Evolutionary conservation across 192 early-diverging fungal genomes (phyloP).

Genomic region (Lunasporangiospora selenospora): DNA sequence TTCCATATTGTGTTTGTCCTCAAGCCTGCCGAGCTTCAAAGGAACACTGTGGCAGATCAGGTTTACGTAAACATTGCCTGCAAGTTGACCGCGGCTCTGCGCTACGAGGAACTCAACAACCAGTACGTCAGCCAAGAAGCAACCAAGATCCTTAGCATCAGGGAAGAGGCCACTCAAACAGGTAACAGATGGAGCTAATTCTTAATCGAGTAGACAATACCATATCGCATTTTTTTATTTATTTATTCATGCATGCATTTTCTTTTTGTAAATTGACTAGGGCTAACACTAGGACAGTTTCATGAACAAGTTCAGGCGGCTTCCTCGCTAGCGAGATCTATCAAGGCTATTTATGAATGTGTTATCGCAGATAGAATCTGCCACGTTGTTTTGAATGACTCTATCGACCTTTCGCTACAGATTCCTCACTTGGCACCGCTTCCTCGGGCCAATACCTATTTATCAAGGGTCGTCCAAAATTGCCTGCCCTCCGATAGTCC

Average conservation of each 20-base stretch:
- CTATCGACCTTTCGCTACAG: conserved; percentile 77
- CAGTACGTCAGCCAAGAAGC: conserved; percentile 78
- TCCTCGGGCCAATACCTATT: conserved; percentile 12
- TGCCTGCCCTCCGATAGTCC: conserved; percentile 9
- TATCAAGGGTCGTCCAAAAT: conserved; percentile 19
- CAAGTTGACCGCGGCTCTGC: conserved; percentile 72
- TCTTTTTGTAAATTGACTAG: neutral
- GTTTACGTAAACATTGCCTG: conserved; percentile 76
- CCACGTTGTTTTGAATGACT: conserved; percentile 79
- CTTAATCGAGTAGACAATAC: conserved; percentile 6
- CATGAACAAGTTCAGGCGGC: conserved; percentile 60
- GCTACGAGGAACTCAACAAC: conserved; percentile 80
- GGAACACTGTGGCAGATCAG: conserved; percentile 66
- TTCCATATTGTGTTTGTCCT: conserved; percentile 85
- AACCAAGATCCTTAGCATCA: conserved; percentile 74
- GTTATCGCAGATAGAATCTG: conserved; percentile 56
- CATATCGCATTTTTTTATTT: neutral
- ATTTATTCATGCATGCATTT: neutral
- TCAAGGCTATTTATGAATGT: conserved; percentile 65
- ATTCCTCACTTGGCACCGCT: conserved; percentile 56
- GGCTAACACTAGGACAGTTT: conserved; percentile 27
- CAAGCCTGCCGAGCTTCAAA: conserved; percentile 55
- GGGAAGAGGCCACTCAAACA: conserved; percentile 64
- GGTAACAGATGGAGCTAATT: conserved; percentile 23
- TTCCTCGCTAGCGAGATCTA: conserved; percentile 67